These are phyloP conservation scores for Rubia tinctorum DNA, from an alignment of 305 asterid species.

Conservation along the genomic window DNA sequence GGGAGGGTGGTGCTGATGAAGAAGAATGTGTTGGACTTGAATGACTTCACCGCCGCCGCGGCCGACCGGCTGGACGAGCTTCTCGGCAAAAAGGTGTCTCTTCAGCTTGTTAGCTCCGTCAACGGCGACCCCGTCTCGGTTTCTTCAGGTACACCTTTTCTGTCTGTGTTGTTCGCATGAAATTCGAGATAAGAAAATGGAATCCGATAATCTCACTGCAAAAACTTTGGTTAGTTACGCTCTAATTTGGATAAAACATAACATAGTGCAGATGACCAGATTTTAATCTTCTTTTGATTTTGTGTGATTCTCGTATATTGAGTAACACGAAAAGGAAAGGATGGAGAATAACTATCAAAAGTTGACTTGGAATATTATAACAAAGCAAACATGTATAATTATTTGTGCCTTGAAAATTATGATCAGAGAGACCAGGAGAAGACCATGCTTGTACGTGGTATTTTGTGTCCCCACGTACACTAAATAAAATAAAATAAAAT, in stretches of 20 bases:
- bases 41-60: conserved; percentile 30
- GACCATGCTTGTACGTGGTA: no score
- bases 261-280: no score
- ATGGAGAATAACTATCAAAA: neutral
- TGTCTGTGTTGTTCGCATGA: neutral
- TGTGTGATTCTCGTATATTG: neutral
- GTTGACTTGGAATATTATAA: neutral
- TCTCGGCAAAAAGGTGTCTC: conserved; percentile 46
- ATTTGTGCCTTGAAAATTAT: neutral
- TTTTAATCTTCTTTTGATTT: no score
- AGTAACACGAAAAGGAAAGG: neutral
- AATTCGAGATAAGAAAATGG: neutral
- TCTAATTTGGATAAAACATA: no score
- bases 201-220: no score
- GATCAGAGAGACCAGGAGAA: no score
- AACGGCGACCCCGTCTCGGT: neutral
- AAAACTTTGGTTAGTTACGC: no score
- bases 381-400: neutral
- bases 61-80: conserved; percentile 54
- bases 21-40: conserved; percentile 53
- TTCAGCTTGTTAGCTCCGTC: conserved; percentile 59
- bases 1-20: conserved; percentile 47
- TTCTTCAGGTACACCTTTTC: conserved; percentile 36
- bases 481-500: no score
- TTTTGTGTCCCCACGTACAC: no score